Base-by-base conservation (phyloP, 2,329 filamentous ascomycete genomes). In the Neoarthrinium moseri region DNA sequence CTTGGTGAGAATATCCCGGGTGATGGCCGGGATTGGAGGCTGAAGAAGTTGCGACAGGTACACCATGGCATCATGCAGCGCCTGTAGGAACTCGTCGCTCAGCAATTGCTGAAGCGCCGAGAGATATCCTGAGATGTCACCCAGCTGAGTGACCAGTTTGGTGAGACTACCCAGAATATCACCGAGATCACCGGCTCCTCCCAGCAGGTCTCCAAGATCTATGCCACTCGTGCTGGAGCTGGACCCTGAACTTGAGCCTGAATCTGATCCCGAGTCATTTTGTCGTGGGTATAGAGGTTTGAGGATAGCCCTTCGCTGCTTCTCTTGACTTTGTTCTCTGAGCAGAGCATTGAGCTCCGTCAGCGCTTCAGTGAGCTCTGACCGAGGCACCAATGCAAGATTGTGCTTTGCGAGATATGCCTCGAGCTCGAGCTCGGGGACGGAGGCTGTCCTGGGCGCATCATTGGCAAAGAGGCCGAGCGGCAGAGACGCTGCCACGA, bases 321-420 rank as follows among this genome's bases (percentile, higher is more conserved):
- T 18, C 2, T 33, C 17, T 38, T 58, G 64, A 35, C 59, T 65
- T 37, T 58, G 64, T 37, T 59, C 65, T 53, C 62, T 64, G 23
- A 73, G 66, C 17, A 73, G 57, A 6, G 54, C 54, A 32, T 66
- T 73, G 44, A 73, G 63, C 53, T 73, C 69, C 5, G 64, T 66
- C 13, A 73, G 49, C 2, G 65, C 69, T 33, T 73, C 70, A n/a
- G 70, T 70, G 44, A 73, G 66, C 45, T 73, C 69, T 36, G 67
- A 70, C n/a, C 68, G 62, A 26, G 71, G 70, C 6, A 73, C 70
- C 40, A 73, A 55, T 22, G 66, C 71, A 24, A 73, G 58, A 43
- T 72, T 71, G 54, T 73, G 69, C 54, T 64, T 73, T 34, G 65
- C 65, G 32, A 74, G 56, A 35, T 69, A 54, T 35, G 67, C 67